These are phyloP conservation scores for Ligustrum vulgare DNA, from an alignment of 257 asterid species.

Conservation along the genomic window DNA sequence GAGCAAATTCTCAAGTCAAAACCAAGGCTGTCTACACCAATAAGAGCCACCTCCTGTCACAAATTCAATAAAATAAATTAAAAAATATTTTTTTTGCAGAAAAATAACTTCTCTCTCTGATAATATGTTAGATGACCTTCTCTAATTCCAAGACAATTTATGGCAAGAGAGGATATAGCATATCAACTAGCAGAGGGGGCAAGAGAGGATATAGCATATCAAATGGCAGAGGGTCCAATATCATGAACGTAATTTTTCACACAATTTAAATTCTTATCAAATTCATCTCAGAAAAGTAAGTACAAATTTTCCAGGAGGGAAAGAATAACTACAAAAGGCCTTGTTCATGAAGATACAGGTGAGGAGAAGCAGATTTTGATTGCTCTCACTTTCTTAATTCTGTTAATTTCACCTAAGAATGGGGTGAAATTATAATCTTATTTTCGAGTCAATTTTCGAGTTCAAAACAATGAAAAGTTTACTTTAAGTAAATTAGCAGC, in stretches of 20 bases:
- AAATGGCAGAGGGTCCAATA: neutral
- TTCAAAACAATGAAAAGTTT: slow-evolving; percentile 3
- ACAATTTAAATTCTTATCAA: slow-evolving; percentile 2
- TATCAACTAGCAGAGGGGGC: neutral
- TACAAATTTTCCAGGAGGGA: neutral
- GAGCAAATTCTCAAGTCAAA: slow-evolving; percentile 91
- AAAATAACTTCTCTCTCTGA: neutral
- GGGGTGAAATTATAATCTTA: neutral
- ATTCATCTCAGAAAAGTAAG: slow-evolving; percentile 6
- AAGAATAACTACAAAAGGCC: too few species aligned
- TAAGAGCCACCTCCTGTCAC: slow-evolving; percentile 77
- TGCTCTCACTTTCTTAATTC: slow-evolving; percentile 16
- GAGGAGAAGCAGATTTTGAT: slow-evolving; percentile 5
- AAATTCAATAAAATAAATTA: slow-evolving; percentile 26
- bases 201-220: neutral
- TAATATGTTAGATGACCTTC: neutral
- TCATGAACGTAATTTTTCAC: neutral
- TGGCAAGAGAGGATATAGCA: neutral
- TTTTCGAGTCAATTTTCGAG: slow-evolving; percentile 6
- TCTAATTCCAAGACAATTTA: slow-evolving; percentile 2
- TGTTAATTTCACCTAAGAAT: slow-evolving; percentile 12
- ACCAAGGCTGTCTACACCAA: slow-evolving; percentile 93
- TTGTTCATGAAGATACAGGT: neutral
- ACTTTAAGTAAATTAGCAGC: neutral
- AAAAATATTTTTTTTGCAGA: neutral